Conservation (phyloP, 306 rosid species). For the Glycine latifolia region DNA sequence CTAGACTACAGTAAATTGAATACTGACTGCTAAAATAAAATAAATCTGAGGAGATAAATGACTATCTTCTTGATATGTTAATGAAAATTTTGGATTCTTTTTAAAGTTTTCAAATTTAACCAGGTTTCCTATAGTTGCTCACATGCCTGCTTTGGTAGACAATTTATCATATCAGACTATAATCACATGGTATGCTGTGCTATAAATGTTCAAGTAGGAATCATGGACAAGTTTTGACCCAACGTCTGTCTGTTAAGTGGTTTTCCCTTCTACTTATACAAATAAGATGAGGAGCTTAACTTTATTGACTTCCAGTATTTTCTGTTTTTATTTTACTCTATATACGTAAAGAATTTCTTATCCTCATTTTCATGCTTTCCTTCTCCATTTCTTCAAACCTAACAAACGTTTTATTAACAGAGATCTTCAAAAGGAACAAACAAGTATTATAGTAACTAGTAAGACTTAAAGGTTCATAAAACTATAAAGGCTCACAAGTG, state of each 20-base stretch:
- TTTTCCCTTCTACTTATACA: conserved; percentile 13
- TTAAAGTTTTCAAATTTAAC: not conserved
- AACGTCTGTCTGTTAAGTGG: conserved; percentile 6
- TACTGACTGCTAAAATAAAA: conserved; percentile 4
- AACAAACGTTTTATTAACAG: no score
- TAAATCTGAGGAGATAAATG: conserved; percentile 6
- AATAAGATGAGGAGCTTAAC: not conserved
- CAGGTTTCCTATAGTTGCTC: not conserved
- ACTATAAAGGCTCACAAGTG: no score
- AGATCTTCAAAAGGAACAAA: no score
- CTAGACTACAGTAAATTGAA: conserved; percentile 6
- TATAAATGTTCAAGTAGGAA: conserved; percentile 11
- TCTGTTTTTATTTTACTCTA: no score
- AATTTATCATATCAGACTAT: conserved; percentile 16
- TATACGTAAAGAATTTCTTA: no score
- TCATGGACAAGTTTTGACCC: conserved; percentile 28
- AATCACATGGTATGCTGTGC: conserved; percentile 5
- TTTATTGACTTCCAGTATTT: conserved; percentile 8
- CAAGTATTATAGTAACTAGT: no score
- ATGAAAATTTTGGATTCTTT: conserved; percentile 1
- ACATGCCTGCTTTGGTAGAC: conserved; percentile 18
- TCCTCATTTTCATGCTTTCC: no score
- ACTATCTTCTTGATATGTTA: conserved; percentile 13
- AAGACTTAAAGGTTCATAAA: no score
- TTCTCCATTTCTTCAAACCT: no score